Base-by-base conservation (phyloP, 2,329 filamentous ascomycete species). In the Harringtonia aguacate region DNA sequence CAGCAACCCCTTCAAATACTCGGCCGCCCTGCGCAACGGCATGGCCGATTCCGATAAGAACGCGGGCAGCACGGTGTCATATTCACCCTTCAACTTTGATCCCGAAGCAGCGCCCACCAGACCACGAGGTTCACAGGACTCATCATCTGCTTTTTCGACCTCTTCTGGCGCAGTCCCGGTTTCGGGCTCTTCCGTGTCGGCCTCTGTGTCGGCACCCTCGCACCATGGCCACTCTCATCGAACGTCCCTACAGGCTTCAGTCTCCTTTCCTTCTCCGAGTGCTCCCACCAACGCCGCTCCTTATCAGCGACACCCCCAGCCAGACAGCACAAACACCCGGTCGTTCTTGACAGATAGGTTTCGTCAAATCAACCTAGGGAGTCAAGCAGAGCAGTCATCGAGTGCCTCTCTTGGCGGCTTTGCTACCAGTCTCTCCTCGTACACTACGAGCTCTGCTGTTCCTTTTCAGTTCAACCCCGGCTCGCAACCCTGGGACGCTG, bases 181-280 rank as follows among this genome's bases (percentile, higher is more conserved):
- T 2, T 31, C 48, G 8, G 39, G 41, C 13, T 35, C 46, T 8
- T 40, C 46, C 5, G 18, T 42, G 2, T 40, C 46, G 2, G 29
- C 41, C 4, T 39, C 45, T 17, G 42, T 28, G 7, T 36, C 39
- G 8, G 28, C 41, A 10, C 15, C 39, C 55, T 64, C 64, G 7
- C 49, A 62, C 57, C 63, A 71, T 33, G 63, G 65, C 21, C 68
- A 71, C 46, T 67, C 70, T 1, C 68, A 72, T 45, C 65, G 68
- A 8, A 61, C 64, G 20, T 63, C 63, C 3, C 58, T 68, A 37
- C 59, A 63, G n/a, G 61, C 36, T 14, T 43, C 47, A 2, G 41
- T 45, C 1, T 30, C 49, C 15, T 51, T 46, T 33, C 37, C 48
- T 1, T 46, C 50, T 0, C 44, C 48, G 8, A 35, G 37, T 3